phyloP scores from a whole-genome alignment of 345 rosid genomes.

The Syzygium aqueum region DNA sequence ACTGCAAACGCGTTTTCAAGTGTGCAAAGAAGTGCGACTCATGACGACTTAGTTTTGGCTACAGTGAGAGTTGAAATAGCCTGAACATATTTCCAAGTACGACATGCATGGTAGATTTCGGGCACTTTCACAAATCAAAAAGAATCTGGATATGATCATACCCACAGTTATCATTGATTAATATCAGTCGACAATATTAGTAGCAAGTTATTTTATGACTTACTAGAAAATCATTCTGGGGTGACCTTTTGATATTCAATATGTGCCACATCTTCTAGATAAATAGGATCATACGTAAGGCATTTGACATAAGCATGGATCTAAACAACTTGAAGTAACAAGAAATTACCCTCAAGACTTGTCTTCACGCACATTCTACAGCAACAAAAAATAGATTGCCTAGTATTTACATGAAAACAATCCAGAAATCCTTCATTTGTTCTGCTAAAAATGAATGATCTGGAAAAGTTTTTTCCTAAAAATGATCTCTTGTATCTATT shows the following conservation, averaged over 20 bases:
- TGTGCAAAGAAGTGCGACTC: neutral
- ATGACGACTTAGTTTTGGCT: neutral
- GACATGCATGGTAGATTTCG: neutral
- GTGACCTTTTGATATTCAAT: neutral
- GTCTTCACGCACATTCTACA: too few species aligned
- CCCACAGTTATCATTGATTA: neutral
- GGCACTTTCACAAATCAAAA: neutral
- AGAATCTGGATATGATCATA: neutral
- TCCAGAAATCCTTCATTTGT: too few species aligned
- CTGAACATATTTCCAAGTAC: neutral
- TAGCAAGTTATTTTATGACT: neutral
- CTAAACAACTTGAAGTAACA: too few species aligned
- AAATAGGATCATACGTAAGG: neutral
- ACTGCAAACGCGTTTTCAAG: fast-evolving
- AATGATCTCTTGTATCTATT: too few species aligned
- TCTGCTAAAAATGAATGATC: too few species aligned
- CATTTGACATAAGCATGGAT: too few species aligned
- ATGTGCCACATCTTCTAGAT: neutral
- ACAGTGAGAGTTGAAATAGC: neutral
- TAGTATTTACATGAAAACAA: too few species aligned
- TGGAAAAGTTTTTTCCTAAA: too few species aligned
- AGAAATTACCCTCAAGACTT: neutral
- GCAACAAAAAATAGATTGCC: too few species aligned
- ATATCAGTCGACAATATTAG: neutral
- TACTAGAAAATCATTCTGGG: neutral